A percentile compares a stretch with the other conserved stretches of the same genome.
phyloP scores from a whole-genome alignment of 192 early-diverging fungal species.

The Rhizoclosmatium globosum region DNA sequence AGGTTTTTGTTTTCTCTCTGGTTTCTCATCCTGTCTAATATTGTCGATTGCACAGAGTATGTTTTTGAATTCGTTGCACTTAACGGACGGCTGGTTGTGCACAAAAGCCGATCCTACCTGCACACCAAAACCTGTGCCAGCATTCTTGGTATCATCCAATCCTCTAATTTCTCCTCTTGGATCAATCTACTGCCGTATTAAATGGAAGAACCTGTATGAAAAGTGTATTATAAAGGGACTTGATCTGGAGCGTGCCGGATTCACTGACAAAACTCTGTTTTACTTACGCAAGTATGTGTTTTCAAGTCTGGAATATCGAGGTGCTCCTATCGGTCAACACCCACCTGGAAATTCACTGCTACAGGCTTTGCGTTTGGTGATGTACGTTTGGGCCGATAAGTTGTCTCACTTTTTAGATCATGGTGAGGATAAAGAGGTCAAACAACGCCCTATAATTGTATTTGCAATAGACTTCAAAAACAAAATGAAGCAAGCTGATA shows the following conservation, averaged over 20 bases:
- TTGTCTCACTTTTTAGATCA: constrained; percentile 28
- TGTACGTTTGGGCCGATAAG: constrained; percentile 31
- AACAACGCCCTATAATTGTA: background rate
- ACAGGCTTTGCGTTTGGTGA: constrained; percentile 16
- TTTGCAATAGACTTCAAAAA: constrained; percentile 27
- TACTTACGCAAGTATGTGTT: constrained; percentile 29
- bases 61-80: background rate
- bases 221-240: constrained; percentile 13
- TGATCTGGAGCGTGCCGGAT: constrained; percentile 24
- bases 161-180: background rate
- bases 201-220: background rate
- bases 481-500: constrained; percentile 35
- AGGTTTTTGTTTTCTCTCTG: background rate
- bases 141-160: background rate
- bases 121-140: background rate
- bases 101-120: constrained; percentile 4
- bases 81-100: constrained; percentile 17
- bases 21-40: too few relatives aligned
- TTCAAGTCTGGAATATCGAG: background rate
- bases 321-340: background rate
- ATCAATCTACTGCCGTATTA: constrained; percentile 4
- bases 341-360: background rate
- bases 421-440: background rate
- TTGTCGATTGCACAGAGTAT: background rate
- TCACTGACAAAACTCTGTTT: constrained; percentile 27